Evolutionary conservation across 2,329 filamentous ascomycete genomes (phyloP).

Genomic region (Ascochyta viciae-villosae): DNA sequence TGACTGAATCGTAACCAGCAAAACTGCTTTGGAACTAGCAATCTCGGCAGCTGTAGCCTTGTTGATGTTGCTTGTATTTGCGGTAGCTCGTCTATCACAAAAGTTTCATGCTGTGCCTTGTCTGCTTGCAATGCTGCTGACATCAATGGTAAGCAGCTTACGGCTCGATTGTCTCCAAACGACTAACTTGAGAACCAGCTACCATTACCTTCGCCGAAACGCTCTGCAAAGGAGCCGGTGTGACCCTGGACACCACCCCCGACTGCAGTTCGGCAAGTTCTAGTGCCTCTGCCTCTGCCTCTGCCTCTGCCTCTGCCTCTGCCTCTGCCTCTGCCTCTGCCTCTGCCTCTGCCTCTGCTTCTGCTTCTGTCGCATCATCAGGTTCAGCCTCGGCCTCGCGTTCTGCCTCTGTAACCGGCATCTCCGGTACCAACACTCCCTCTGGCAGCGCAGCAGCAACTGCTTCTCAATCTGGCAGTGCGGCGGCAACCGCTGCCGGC

Average conservation of each 20-base stretch:
- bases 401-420: constrained; percentile 5
- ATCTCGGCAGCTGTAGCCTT: constrained; percentile 48
- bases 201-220: constrained; percentile 52
- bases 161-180: background rate
- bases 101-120: constrained; percentile 55
- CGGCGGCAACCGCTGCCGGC: constrained; percentile 11
- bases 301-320: constrained; percentile 18
- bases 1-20: constrained; percentile 23
- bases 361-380: background rate
- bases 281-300: constrained; percentile 18
- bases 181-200: constrained; percentile 35
- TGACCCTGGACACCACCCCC: constrained; percentile 49
- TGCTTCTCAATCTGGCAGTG: constrained; percentile 12
- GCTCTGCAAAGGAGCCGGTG: constrained; percentile 49
- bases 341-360: background rate
- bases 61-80: constrained; percentile 55
- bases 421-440: constrained; percentile 12
- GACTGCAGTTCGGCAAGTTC: constrained; percentile 39
- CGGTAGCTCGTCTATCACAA: constrained; percentile 44
- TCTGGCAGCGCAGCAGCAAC: constrained; percentile 15
- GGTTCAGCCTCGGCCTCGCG: constrained; percentile 5
- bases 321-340: constrained; percentile 15
- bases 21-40: constrained; percentile 46
- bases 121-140: constrained; percentile 48
- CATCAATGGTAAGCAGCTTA: constrained; percentile 23